These are phyloP conservation scores for Dactylellina haptotyla DNA, from an alignment of 2,329 filamentous ascomycete species.

Conservation along the genomic window DNA sequence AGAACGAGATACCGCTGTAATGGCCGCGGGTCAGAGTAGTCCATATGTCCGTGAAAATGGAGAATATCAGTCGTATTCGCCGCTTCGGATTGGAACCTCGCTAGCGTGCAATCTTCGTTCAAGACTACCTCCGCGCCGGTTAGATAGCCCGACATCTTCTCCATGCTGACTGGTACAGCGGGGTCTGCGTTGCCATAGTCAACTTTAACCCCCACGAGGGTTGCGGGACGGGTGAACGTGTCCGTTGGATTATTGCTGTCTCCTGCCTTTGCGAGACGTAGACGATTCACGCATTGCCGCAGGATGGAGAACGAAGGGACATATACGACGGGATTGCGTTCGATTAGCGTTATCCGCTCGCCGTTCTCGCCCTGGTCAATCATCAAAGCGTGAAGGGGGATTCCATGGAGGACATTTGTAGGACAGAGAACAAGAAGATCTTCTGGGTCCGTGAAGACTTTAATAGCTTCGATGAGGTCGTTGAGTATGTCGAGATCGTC, in stretches of 20 bases:
- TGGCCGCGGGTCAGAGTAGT: conserved; percentile 28
- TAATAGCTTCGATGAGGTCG: conserved; percentile 25
- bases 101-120: conserved; percentile 1
- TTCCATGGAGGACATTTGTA: conserved; percentile 28
- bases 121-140: neutral
- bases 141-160: conserved; percentile 28
- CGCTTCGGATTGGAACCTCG: neutral
- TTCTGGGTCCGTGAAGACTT: conserved; percentile 20
- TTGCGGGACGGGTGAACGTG: conserved; percentile 1
- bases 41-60: conserved; percentile 52
- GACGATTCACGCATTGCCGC: conserved; percentile 42
- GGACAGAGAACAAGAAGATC: conserved; percentile 45
- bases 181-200: conserved; percentile 21
- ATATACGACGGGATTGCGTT: conserved; percentile 47
- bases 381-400: conserved; percentile 39
- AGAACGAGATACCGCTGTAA: conserved; percentile 27
- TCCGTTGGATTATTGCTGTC: neutral
- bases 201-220: conserved; percentile 43
- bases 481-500: conserved; percentile 36
- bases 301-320: conserved; percentile 47
- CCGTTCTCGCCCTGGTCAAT: conserved; percentile 13
- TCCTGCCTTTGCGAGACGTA: conserved; percentile 7
- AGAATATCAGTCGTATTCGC: conserved; percentile 28
- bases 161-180: neutral
- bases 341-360: conserved; percentile 24